A percentile compares a stretch with the other conserved stretches of the same genome.
These are phyloP conservation scores for Diplotaxis tenuifolia DNA, from an alignment of 345 rosid genomes.

Conservation along the genomic window DNA sequence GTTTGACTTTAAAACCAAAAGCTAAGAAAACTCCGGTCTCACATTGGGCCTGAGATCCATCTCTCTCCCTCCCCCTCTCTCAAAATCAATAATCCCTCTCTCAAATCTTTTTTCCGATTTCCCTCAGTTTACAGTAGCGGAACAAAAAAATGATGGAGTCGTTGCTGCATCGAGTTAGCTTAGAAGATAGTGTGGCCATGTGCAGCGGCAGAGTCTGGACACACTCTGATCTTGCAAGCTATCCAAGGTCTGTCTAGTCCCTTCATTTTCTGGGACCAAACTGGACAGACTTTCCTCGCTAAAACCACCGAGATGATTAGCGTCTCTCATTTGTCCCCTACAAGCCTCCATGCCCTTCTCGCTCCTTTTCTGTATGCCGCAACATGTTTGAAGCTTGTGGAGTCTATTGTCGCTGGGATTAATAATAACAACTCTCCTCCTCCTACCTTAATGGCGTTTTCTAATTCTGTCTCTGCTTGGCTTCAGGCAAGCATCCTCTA, in stretches of 20 bases:
- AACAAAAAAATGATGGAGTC: slow-evolving; percentile 36
- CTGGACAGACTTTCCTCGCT: slow-evolving; percentile 40
- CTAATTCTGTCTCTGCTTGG: slow-evolving; percentile 65
- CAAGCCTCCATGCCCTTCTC: slow-evolving; percentile 59
- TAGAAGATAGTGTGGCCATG: slow-evolving; percentile 26
- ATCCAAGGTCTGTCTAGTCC: slow-evolving; percentile 81
- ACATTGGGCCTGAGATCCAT: too few relatives aligned
- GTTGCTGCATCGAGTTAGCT: slow-evolving; percentile 35
- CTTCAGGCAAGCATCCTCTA: slow-evolving; percentile 47
- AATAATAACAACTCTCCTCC: slow-evolving; percentile 36
- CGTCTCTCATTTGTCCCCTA: slow-evolving; percentile 65
- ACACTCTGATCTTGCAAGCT: slow-evolving; percentile 47
- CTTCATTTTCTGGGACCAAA: slow-evolving; percentile 61
- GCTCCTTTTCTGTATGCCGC: slow-evolving; percentile 63
- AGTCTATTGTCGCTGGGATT: slow-evolving; percentile 42
- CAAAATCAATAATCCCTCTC: too few relatives aligned
- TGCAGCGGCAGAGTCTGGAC: slow-evolving; percentile 12
- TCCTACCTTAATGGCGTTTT: slow-evolving; percentile 73
- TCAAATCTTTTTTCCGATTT: not conserved
- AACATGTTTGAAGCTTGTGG: slow-evolving; percentile 72
- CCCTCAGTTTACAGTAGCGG: not conserved
- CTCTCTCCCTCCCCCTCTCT: too few relatives aligned
- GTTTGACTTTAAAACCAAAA: too few relatives aligned
- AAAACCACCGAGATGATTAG: slow-evolving; percentile 51
- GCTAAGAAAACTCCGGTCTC: too few relatives aligned